Percentiles rank a stretch among this genome's conserved stretches.
phyloP scores from a whole-genome alignment of 148 eudicot species.

The Amaranthus cruentus region DNA sequence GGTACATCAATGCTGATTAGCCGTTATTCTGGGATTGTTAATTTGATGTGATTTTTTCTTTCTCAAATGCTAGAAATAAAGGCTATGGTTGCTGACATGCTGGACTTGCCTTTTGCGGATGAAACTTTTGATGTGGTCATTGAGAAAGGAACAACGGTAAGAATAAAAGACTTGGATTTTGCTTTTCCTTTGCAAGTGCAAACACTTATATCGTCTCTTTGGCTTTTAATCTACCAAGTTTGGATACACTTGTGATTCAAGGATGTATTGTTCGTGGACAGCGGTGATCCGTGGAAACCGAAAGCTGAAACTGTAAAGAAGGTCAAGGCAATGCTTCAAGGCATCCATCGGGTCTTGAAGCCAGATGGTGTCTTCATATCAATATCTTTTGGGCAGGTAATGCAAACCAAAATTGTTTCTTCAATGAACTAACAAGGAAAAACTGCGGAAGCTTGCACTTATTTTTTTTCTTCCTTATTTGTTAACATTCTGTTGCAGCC shows the following conservation, averaged over 20 bases:
- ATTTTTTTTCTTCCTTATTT: slow-evolving; percentile 3
- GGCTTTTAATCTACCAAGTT: slow-evolving; percentile 24
- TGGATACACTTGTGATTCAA: slow-evolving; percentile 46
- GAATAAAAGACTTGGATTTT: background rate
- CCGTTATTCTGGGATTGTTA: background rate
- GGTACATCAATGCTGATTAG: background rate
- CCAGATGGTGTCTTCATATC: slow-evolving; percentile 85
- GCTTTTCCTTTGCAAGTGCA: background rate
- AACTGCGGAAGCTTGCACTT: background rate
- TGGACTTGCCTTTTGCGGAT: slow-evolving; percentile 73
- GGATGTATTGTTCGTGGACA: slow-evolving; percentile 99
- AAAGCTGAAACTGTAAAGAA: slow-evolving; percentile 54
- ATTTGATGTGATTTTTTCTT: background rate
- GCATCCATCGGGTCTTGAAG: slow-evolving; percentile 81
- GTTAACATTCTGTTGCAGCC: slow-evolving; percentile 45
- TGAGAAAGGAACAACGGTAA: slow-evolving; percentile 99
- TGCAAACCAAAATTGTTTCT: background rate
- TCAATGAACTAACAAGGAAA: background rate
- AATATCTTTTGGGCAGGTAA: slow-evolving; percentile 94
- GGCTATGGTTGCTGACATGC: slow-evolving; percentile 88
- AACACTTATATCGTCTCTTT: slow-evolving; percentile 12
- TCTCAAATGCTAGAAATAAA: slow-evolving; percentile 48
- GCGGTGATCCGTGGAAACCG: slow-evolving; percentile 99
- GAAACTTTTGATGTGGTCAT: slow-evolving; percentile 83
- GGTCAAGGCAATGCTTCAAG: slow-evolving; percentile 84